Conservation (phyloP, 441 rosid genomes). For the Populus hybrid region DNA sequence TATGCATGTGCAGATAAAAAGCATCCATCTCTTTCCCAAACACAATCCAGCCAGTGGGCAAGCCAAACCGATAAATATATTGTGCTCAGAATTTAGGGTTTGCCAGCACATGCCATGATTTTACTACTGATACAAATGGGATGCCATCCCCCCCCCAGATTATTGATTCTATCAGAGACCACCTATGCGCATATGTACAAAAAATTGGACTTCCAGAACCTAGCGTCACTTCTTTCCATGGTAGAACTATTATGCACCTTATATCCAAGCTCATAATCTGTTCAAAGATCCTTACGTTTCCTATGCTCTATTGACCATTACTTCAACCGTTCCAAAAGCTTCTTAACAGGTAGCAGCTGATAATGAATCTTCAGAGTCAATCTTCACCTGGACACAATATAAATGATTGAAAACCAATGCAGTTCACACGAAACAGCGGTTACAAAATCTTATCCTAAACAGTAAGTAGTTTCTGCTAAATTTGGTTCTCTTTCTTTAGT, state of each 20-base stretch:
- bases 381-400: conserved; percentile 57
- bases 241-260: too few species aligned
- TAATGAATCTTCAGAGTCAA: conserved; percentile 68
- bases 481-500: neutral
- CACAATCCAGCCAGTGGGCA: too few species aligned
- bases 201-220: too few species aligned
- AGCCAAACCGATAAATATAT: too few species aligned
- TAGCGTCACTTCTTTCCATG: too few species aligned
- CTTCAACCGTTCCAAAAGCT: neutral
- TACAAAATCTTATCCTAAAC: neutral
- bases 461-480: neutral
- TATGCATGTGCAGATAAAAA: neutral
- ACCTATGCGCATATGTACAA: too few species aligned
- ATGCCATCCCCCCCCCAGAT: too few species aligned
- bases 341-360: conserved; percentile 34
- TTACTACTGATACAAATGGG: too few species aligned
- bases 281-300: neutral
- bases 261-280: neutral
- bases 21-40: neutral
- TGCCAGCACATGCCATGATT: too few species aligned
- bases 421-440: neutral
- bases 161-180: too few species aligned
- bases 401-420: neutral
- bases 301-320: neutral
- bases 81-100: too few species aligned